Evolutionary conservation across 139 green algal species (phyloP).

Genomic region (Raphidocelis subcapitata): DNA sequence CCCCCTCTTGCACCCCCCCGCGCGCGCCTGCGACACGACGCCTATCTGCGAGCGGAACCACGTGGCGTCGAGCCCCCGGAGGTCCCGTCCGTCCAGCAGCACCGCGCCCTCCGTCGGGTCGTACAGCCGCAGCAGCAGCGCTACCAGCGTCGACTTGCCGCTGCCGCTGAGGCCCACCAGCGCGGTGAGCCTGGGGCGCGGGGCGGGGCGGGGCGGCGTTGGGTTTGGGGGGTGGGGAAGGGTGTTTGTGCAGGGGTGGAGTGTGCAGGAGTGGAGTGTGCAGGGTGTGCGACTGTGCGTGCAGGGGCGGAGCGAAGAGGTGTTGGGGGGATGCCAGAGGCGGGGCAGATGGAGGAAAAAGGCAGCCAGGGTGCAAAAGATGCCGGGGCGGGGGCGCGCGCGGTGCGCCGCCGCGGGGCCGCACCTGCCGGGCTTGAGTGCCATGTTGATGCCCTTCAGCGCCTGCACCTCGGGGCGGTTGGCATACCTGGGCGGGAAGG

Average conservation of each 20-base stretch:
- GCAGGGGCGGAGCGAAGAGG: background rate
- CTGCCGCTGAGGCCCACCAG: constrained; percentile 64
- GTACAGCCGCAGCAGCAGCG: constrained; percentile 78
- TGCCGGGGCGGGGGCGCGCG: too few species aligned
- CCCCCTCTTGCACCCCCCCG: too few species aligned
- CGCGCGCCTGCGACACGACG: constrained; percentile 66
- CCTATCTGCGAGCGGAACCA: constrained; percentile 71
- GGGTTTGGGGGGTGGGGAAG: background rate
- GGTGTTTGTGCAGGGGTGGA: background rate
- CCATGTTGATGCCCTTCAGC: constrained; percentile 52
- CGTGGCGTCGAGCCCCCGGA: constrained; percentile 51
- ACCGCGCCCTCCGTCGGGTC: constrained; percentile 57
- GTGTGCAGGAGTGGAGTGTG: background rate
- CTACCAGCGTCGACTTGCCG: constrained; percentile 74
- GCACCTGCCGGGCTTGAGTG: constrained; percentile 43
- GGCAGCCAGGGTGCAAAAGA: too few species aligned
- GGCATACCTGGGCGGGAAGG: constrained; percentile 23
- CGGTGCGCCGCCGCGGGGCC: too few species aligned
- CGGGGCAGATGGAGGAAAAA: too few species aligned
- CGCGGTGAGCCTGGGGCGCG: constrained; percentile 44
- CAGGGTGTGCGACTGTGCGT: background rate
- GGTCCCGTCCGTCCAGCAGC: constrained; percentile 39
- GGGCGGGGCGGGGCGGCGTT: background rate
- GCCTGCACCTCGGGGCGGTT: constrained; percentile 36
- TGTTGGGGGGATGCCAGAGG: too few species aligned